A percentile compares a stretch with the other conserved stretches of the same genome.
Evolutionary conservation across 495 filamentous ascomycete genomes (phyloP).

Genomic region (Echria macrotheca): DNA sequence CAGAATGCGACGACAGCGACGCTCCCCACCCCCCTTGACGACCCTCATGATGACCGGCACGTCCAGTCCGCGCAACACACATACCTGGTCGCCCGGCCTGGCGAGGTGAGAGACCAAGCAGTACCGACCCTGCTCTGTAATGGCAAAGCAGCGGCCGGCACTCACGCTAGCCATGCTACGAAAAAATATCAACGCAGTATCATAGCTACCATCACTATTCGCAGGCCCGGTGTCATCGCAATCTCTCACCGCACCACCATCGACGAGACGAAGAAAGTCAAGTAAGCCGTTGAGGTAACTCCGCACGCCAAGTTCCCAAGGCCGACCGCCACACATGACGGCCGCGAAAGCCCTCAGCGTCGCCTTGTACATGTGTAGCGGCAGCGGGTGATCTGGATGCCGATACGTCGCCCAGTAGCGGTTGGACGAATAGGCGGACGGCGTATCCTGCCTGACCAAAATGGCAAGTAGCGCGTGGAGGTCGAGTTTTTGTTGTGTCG

Average conservation of each 20-base stretch:
- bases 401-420: not conserved
- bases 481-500: too few species aligned
- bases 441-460: not conserved
- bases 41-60: not conserved
- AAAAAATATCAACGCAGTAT: too few species aligned
- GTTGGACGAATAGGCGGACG: not conserved
- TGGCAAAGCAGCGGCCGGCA: too few species aligned
- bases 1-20: too few species aligned
- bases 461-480: not conserved
- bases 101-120: not conserved
- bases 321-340: not conserved
- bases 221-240: too few species aligned
- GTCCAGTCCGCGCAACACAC: not conserved
- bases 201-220: too few species aligned
- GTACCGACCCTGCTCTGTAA: not conserved
- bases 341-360: too few species aligned
- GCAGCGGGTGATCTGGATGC: too few species aligned
- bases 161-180: too few species aligned
- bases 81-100: not conserved
- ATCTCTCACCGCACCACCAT: too few species aligned
- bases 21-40: not conserved
- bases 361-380: too few species aligned
- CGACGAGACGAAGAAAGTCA: not conserved
- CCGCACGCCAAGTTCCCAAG: not conserved
- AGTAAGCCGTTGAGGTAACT: not conserved